Conservation (phyloP, 441 rosid species). For the Manihot esculenta region DNA sequence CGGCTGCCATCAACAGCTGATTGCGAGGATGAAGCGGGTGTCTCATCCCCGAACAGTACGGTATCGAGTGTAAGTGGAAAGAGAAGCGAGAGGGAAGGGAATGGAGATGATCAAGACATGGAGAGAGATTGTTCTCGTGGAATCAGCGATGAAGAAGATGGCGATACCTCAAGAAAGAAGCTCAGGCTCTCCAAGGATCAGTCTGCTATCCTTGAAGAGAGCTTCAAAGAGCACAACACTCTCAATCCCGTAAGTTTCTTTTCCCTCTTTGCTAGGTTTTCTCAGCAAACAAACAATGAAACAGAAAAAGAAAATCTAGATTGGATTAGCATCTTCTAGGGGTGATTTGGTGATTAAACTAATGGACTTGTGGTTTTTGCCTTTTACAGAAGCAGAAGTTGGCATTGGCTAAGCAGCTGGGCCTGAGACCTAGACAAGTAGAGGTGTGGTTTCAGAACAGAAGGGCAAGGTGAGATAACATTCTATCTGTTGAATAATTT, state of each 20-base stretch:
- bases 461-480: slow-evolving; percentile 75
- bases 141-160: slow-evolving; percentile 81
- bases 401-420: slow-evolving; percentile 87
- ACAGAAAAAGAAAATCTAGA: background rate
- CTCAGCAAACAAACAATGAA: slow-evolving; percentile 19
- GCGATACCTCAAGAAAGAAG: slow-evolving; percentile 81
- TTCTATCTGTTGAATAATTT: background rate
- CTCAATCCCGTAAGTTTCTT: slow-evolving; percentile 76
- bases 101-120: slow-evolving; percentile 56
- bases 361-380: background rate
- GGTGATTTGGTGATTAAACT: slow-evolving; percentile 25
- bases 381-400: slow-evolving; percentile 69
- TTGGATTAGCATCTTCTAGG: background rate
- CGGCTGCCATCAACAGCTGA: slow-evolving; percentile 58
- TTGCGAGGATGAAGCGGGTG: slow-evolving; percentile 80
- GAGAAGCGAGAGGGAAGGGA: slow-evolving; percentile 75
- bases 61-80: slow-evolving; percentile 81
- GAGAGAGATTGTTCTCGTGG: slow-evolving; percentile 72
- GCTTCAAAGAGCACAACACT: slow-evolving; percentile 88
- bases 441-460: slow-evolving; percentile 99
- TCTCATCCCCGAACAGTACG: slow-evolving; percentile 88
- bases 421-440: slow-evolving; percentile 83
- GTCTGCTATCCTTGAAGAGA: slow-evolving; percentile 87
- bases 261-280: background rate
- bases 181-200: slow-evolving; percentile 90